A percentile compares a stretch with the other conserved stretches of the same genome.
Evolutionary conservation across 2,329 filamentous ascomycete genomes (phyloP).

Genomic region (Arthrobotrys entomopaga): DNA sequence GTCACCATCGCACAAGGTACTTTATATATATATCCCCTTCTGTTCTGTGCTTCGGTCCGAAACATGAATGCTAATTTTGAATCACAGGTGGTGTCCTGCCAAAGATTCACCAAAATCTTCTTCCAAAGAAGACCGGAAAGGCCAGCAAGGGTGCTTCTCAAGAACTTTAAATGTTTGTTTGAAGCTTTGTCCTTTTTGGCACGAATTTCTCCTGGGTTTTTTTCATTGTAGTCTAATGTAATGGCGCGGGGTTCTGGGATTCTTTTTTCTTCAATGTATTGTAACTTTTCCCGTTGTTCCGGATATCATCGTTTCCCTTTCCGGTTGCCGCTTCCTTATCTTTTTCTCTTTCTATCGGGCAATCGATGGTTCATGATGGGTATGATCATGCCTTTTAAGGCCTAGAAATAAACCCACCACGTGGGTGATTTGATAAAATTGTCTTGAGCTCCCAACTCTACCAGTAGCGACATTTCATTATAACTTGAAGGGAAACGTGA

Average conservation of each 20-base stretch:
- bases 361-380: slow-evolving; percentile 54
- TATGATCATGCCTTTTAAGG: slow-evolving; percentile 43
- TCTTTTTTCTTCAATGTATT: slow-evolving; percentile 55
- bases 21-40: neutral
- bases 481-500: too few species aligned
- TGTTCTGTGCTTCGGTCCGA: too few species aligned
- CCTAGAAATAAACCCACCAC: slow-evolving; percentile 16
- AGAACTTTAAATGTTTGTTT: slow-evolving; percentile 80
- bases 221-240: slow-evolving; percentile 53
- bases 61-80: slow-evolving; percentile 61
- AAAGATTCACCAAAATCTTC: slow-evolving; percentile 74
- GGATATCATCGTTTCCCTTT: slow-evolving; percentile 49
- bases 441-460: too few species aligned
- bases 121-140: slow-evolving; percentile 99
- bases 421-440: too few species aligned
- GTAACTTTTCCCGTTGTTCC: slow-evolving; percentile 47
- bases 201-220: slow-evolving; percentile 42
- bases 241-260: slow-evolving; percentile 56
- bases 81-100: slow-evolving; percentile 52
- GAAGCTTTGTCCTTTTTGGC: slow-evolving; percentile 42
- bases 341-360: slow-evolving; percentile 33
- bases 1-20: slow-evolving; percentile 79
- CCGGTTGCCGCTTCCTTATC: slow-evolving; percentile 33
- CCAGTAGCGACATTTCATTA: too few species aligned
- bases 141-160: slow-evolving; percentile 90